Conservation (phyloP, 2,329 filamentous ascomycete species). For the Scedosporium minutisporum region DNA sequence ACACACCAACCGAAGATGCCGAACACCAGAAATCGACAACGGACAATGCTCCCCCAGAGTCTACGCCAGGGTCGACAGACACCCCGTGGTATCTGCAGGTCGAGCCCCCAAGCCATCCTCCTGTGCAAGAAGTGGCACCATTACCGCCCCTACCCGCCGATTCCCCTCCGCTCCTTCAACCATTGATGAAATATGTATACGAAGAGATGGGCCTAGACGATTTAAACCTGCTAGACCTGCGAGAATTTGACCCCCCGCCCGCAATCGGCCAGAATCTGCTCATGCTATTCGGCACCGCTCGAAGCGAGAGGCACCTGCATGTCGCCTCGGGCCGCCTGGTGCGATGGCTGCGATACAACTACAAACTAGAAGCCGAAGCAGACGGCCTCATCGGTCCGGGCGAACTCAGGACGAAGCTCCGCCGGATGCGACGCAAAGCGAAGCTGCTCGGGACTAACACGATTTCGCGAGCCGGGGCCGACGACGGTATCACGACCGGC, state of each 20-base stretch:
- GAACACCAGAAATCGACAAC: not conserved
- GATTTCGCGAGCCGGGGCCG: conserved; percentile 52
- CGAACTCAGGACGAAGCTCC: conserved; percentile 79
- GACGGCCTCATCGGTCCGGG: conserved; percentile 85
- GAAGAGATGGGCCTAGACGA: conserved; percentile 81
- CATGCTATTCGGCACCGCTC: conserved; percentile 86
- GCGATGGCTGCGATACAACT: conserved; percentile 67
- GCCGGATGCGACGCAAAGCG: conserved; percentile 69
- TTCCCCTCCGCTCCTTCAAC: conserved; percentile 60
- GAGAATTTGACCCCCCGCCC: conserved; percentile 73
- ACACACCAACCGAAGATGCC: not conserved
- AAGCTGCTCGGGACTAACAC: conserved; percentile 68
- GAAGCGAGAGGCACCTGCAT: conserved; percentile 88
- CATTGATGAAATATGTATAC: conserved; percentile 68
- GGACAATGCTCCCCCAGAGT: not conserved
- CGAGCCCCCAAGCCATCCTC: conserved; percentile 44
- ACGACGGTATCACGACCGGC: conserved; percentile 83
- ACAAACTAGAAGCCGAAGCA: conserved; percentile 65
- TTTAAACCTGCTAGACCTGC: conserved; percentile 71
- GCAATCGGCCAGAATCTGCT: conserved; percentile 81
- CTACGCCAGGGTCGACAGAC: not conserved
- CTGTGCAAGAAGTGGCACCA: conserved; percentile 34
- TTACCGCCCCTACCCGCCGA: conserved; percentile 52
- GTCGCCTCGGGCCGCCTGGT: conserved; percentile 84
- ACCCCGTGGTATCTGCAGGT: conserved; percentile 77